Percentiles rank a stretch among this genome's conserved stretches.
Conservation (phyloP, 2,329 filamentous ascomycete species). For the Venturia pyrina region DNA sequence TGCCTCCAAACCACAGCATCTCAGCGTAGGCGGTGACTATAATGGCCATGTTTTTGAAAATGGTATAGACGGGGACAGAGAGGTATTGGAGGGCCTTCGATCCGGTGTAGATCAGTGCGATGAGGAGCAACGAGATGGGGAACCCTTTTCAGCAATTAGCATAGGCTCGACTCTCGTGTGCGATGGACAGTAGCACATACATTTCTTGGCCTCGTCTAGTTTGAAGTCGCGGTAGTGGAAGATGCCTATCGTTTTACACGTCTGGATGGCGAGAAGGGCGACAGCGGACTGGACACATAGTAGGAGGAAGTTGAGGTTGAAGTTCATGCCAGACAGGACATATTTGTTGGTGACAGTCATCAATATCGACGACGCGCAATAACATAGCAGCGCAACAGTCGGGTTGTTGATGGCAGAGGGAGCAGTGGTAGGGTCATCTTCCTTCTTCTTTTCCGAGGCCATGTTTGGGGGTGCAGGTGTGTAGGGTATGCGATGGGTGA, state of each 20-base stretch:
- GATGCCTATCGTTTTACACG: constrained; percentile 68
- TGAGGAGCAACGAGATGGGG: constrained; percentile 86
- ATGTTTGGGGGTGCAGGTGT: constrained; percentile 38
- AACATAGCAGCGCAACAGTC: constrained; percentile 70
- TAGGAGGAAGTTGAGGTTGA: constrained; percentile 95
- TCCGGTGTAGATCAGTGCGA: constrained; percentile 98
- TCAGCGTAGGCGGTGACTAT: constrained; percentile 98
- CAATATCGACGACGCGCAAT: constrained; percentile 92
- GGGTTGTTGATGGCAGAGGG: constrained; percentile 58
- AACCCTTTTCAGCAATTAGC: constrained; percentile 55
- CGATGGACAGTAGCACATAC: constrained; percentile 40
- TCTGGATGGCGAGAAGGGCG: constrained; percentile 73
- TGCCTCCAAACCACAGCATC: constrained; percentile 94
- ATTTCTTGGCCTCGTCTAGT: constrained; percentile 80
- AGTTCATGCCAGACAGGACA: constrained; percentile 78
- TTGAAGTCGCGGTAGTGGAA: constrained; percentile 83
- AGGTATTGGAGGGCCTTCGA: constrained; percentile 94
- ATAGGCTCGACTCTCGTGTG: background rate
- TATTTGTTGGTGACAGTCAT: constrained; percentile 99
- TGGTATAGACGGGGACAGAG: constrained; percentile 96
- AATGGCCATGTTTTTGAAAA: constrained; percentile 99
- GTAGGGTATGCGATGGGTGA: background rate
- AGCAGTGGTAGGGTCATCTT: constrained; percentile 34
- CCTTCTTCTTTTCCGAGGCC: constrained; percentile 81
- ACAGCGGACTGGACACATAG: constrained; percentile 84